Percentiles rank a stretch among this genome's conserved stretches.
phyloP scores from a whole-genome alignment of 441 rosid genomes.

The Bocquillonia castaneifolia region DNA sequence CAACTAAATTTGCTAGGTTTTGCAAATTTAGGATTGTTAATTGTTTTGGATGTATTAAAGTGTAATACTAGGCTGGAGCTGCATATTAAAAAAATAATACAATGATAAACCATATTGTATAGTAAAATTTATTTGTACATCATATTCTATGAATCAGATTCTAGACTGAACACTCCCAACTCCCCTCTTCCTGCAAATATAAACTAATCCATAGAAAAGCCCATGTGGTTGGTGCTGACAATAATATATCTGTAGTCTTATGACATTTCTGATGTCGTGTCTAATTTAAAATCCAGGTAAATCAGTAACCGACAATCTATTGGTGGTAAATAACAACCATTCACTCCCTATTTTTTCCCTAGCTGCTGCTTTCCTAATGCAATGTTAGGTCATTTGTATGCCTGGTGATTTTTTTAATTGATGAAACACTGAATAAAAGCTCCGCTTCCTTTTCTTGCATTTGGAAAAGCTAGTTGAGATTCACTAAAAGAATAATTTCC shows the following conservation, averaged over 20 bases:
- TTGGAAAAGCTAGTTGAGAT: background rate
- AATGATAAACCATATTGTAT: conserved; percentile 4
- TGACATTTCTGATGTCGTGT: background rate
- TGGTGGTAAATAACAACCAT: background rate
- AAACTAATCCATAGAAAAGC: background rate
- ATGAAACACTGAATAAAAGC: background rate
- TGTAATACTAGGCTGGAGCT: background rate
- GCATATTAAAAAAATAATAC: background rate
- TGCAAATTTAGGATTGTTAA: background rate
- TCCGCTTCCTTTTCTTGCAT: background rate
- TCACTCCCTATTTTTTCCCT: background rate
- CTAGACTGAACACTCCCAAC: background rate
- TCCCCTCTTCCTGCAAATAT: background rate
- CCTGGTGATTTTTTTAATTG: background rate
- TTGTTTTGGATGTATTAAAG: background rate
- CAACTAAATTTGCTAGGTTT: background rate
- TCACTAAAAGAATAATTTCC: background rate
- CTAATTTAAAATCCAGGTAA: background rate
- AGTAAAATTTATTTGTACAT: background rate
- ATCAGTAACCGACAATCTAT: background rate
- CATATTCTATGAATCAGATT: background rate
- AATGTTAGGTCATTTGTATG: background rate
- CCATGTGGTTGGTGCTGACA: background rate
- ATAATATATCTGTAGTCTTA: background rate
- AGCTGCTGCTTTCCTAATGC: background rate